A percentile compares a stretch with the other conserved stretches of the same genome.
Evolutionary conservation across 805 yeast species (phyloP).

Genomic region (Nakazawaea peltata): DNA sequence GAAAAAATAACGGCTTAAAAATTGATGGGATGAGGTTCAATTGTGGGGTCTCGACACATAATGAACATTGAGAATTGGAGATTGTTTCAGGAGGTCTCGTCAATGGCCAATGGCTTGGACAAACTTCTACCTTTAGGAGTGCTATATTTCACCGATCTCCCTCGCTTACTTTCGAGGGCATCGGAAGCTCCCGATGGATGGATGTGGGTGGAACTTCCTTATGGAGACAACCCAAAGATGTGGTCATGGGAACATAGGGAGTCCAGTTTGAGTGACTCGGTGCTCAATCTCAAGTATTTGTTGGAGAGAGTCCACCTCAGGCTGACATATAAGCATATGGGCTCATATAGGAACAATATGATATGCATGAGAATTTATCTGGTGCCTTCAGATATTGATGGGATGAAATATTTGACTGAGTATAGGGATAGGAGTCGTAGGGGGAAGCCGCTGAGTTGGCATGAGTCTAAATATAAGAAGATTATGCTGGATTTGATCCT

Average conservation of each 20-base stretch:
- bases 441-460: constrained; percentile 26
- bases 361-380: constrained; percentile 36
- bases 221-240: constrained; percentile 12
- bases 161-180: constrained; percentile 30
- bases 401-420: constrained; percentile 22
- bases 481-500: constrained; percentile 29
- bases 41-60: no score
- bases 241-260: constrained; percentile 1
- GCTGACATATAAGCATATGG: constrained; percentile 33
- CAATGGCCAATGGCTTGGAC: constrained; percentile 30
- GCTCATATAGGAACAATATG: constrained; percentile 12
- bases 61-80: neutral
- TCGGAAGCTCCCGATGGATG: constrained; percentile 35
- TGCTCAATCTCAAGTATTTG: constrained; percentile 35
- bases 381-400: constrained; percentile 36
- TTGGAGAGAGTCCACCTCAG: constrained; percentile 29
- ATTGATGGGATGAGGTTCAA: no score
- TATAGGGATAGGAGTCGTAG: constrained; percentile 27
- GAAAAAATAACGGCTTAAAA: no score
- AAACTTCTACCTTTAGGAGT: constrained; percentile 41
- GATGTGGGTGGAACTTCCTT: constrained; percentile 49
- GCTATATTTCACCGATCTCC: constrained; percentile 33
- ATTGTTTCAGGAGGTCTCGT: constrained; percentile 12
- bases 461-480: constrained; percentile 21
- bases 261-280: constrained; percentile 12